phyloP scores from a whole-genome alignment of 257 asterid genomes.

The Penstemon newberryi region DNA sequence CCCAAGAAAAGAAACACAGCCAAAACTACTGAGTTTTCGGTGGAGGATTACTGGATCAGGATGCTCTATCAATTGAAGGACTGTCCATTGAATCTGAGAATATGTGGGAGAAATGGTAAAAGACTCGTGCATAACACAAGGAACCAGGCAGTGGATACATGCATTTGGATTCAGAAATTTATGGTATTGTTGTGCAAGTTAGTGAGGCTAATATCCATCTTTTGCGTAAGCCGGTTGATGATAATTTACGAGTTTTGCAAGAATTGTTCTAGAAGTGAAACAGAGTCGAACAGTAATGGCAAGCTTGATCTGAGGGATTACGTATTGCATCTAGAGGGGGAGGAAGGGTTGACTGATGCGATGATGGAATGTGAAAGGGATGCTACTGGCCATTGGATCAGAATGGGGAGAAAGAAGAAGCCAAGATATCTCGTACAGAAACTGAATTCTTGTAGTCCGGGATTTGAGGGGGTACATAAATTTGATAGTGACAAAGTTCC shows the following conservation, averaged over 20 bases:
- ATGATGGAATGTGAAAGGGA: conserved; percentile 55
- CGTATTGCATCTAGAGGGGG: conserved; percentile 79
- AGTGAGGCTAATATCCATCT: conserved; percentile 51
- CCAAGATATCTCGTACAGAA: conserved; percentile 53
- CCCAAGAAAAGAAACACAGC: conserved; percentile 40
- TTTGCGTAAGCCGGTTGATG: conserved; percentile 35
- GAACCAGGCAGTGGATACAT: conserved; percentile 40
- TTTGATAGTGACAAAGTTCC: conserved; percentile 58
- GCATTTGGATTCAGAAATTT: conserved; percentile 52
- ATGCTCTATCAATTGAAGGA: conserved; percentile 50
- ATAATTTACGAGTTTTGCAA: conserved; percentile 24
- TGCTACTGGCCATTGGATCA: conserved; percentile 55
- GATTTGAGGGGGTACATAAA: conserved; percentile 55
- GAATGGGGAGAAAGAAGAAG: conserved; percentile 57
- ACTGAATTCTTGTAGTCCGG: conserved; percentile 34
- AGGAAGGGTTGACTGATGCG: conserved; percentile 60
- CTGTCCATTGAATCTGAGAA: conserved; percentile 45
- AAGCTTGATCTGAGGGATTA: conserved; percentile 52
- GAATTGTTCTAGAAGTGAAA: conserved; percentile 27
- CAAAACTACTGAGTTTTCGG: conserved; percentile 24
- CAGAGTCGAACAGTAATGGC: conserved; percentile 31
- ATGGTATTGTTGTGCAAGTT: conserved; percentile 61
- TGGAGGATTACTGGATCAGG: conserved; percentile 67
- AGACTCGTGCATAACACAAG: conserved; percentile 45
- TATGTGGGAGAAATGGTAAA: conserved; percentile 42